Percentiles rank a stretch among this genome's conserved stretches.
Conservation (phyloP, 1,139 yeast species). For the Scheffersomyces illinoinensis region DNA sequence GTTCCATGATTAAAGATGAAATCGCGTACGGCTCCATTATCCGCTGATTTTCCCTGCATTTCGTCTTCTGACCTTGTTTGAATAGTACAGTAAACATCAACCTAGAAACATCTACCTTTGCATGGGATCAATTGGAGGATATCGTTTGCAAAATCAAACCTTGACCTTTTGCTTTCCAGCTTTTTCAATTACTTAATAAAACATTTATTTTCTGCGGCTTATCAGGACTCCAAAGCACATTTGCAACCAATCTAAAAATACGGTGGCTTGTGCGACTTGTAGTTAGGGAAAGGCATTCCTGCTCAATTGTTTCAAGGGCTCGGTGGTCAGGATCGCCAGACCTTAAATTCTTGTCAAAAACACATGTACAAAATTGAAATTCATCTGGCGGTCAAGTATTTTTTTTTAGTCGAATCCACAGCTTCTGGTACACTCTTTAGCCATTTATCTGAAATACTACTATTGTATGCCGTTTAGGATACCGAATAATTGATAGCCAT, state of each 20-base stretch:
- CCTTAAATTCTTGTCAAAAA: neutral
- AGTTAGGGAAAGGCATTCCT: neutral
- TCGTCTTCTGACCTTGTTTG: neutral
- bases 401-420: neutral
- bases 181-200: too few relatives aligned
- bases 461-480: neutral
- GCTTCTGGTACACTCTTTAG: neutral
- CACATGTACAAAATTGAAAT: neutral
- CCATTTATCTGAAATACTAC: neutral
- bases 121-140: neutral
- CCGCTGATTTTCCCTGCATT: neutral
- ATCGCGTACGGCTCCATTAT: conserved; percentile 1
- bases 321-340: neutral
- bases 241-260: neutral
- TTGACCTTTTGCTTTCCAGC: too few relatives aligned
- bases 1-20: neutral
- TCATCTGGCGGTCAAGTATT: neutral
- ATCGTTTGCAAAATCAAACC: neutral
- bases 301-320: neutral
- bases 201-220: neutral
- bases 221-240: neutral
- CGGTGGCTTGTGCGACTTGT: neutral
- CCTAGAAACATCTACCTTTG: neutral
- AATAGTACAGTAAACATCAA: neutral
- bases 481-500: neutral